Evolutionary conservation across 805 yeast species (phyloP).

Genomic region (Yamadazyma akitaensis): DNA sequence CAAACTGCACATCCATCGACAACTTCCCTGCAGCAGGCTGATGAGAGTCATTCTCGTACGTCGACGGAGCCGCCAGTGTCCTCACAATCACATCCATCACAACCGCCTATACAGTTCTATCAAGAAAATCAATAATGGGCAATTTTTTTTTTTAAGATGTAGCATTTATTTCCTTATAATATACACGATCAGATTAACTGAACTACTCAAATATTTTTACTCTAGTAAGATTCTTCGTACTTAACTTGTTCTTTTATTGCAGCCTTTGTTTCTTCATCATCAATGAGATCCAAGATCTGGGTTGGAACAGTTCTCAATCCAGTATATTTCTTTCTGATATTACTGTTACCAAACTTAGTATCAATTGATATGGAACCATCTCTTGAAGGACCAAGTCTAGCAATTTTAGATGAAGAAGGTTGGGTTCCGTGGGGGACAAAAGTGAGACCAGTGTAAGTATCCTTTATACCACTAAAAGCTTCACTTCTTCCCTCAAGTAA

Average conservation of each 20-base stretch:
- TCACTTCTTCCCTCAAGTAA: conserved; percentile 57
- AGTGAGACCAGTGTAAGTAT: conserved; percentile 78
- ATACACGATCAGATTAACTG: background rate
- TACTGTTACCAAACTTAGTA: conserved; percentile 40
- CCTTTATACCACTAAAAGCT: conserved; percentile 61
- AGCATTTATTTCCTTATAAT: background rate
- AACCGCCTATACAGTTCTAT: background rate
- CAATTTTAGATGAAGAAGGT: conserved; percentile 46
- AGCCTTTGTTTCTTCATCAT: conserved; percentile 49
- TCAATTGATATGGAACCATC: conserved; percentile 41
- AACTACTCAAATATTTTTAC: background rate
- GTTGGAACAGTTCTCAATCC: conserved; percentile 62
- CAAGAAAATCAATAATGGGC: background rate
- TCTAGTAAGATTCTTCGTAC: conserved; percentile 34
- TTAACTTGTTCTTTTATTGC: conserved; percentile 64
- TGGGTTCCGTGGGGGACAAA: conserved; percentile 77
- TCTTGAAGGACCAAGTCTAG: conserved; percentile 22
- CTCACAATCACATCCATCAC: no score
- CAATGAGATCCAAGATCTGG: conserved; percentile 53
- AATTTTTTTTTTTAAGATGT: background rate
- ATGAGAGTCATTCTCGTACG: no score
- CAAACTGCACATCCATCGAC: background rate
- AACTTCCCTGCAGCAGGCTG: background rate
- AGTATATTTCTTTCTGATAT: conserved; percentile 52
- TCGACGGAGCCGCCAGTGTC: no score